phyloP scores from a whole-genome alignment of 1,284 basidiomycete genomes.

The Lentinula novae-zelandiae region DNA sequence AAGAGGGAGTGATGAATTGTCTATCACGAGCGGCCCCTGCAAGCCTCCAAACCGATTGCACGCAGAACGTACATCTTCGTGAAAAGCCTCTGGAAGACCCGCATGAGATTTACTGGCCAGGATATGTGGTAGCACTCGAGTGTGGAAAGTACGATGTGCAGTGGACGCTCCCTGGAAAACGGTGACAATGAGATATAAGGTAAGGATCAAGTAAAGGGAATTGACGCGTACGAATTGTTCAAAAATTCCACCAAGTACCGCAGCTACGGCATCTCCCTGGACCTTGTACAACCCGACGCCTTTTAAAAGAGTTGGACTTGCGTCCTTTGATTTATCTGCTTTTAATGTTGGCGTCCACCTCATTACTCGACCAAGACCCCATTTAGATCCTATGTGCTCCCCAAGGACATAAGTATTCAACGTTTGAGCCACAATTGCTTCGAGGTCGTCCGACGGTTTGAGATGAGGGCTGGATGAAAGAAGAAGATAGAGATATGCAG shows the following conservation, averaged over 20 bases:
- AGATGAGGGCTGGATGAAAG: constrained; percentile 55
- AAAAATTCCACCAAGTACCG: constrained; percentile 72
- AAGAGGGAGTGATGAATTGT: neutral
- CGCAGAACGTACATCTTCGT: constrained; percentile 40
- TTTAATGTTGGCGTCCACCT: constrained; percentile 62
- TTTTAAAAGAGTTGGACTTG: constrained; percentile 31
- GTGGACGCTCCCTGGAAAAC: constrained; percentile 50
- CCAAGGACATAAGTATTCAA: constrained; percentile 69
- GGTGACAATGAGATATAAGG: neutral
- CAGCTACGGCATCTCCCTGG: constrained; percentile 70
- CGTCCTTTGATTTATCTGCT: constrained; percentile 23
- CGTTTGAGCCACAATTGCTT: constrained; percentile 47
- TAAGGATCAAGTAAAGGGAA: neutral
- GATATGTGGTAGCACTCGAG: constrained; percentile 53
- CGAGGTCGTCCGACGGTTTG: constrained; percentile 48
- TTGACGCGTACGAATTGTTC: constrained; percentile 7
- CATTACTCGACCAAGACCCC: constrained; percentile 65
- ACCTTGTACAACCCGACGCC: constrained; percentile 72
- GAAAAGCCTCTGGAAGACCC: constrained; percentile 53
- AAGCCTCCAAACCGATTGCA: constrained; percentile 47
- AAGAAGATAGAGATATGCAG: constrained; percentile 69
- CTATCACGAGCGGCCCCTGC: constrained; percentile 16
- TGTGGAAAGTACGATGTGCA: constrained; percentile 66
- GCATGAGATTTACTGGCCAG: constrained; percentile 36
- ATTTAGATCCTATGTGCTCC: constrained; percentile 65